A percentile compares a stretch with the other conserved stretches of the same genome.
Evolutionary conservation across 176 grass and related monocot genomes (phyloP).

Genomic region (Carex pumila): DNA sequence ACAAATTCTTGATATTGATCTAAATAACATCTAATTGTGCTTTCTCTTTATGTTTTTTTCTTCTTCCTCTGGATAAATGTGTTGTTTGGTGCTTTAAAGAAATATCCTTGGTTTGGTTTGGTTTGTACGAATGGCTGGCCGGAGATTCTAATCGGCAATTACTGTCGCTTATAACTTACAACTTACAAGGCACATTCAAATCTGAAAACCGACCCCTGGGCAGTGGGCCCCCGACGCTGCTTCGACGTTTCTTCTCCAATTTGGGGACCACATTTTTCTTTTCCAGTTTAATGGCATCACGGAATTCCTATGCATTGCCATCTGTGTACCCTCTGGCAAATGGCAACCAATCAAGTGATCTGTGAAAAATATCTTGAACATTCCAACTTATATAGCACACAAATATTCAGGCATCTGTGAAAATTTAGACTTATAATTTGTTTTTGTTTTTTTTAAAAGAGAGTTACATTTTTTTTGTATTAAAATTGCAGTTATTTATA

Average conservation of each 20-base stretch:
- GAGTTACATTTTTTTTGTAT: too few relatives aligned
- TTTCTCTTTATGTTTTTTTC: too few relatives aligned
- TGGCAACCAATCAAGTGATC: too few relatives aligned
- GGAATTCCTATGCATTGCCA: not conserved
- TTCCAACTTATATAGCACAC: too few relatives aligned
- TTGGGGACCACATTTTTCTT: not conserved
- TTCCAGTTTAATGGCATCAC: not conserved
- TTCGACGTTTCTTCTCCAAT: not conserved
- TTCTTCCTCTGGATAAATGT: not conserved
- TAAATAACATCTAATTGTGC: too few relatives aligned
- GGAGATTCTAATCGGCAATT: not conserved
- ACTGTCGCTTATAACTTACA: constrained; percentile 1
- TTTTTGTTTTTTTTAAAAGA: too few relatives aligned
- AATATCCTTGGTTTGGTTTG: not conserved
- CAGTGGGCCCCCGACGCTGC: not conserved
- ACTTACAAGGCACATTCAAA: constrained; percentile 1
- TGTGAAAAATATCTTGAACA: too few relatives aligned
- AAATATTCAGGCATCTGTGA: too few relatives aligned
- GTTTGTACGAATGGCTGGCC: not conserved
- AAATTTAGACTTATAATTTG: too few relatives aligned
- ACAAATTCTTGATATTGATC: too few relatives aligned
- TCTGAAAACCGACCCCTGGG: not conserved
- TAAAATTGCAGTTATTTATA: too few relatives aligned
- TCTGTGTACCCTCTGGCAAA: not conserved
- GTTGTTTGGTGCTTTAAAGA: not conserved